phyloP scores from a whole-genome alignment of 2,329 filamentous ascomycete species.

The Trichoderma polysporum region DNA sequence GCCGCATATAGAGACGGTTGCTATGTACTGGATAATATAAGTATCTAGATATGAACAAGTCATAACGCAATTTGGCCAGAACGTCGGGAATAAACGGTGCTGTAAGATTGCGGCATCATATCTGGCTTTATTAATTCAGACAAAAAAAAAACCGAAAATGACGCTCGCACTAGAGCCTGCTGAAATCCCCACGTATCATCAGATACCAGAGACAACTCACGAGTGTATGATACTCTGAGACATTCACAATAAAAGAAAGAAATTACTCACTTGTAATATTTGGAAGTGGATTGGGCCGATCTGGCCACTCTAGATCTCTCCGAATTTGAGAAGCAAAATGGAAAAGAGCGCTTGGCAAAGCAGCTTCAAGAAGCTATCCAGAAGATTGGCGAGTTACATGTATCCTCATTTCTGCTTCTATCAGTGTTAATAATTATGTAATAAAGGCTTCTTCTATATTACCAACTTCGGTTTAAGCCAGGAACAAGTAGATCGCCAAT shows the following conservation, averaged over 20 bases:
- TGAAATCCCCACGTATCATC: constrained; percentile 8
- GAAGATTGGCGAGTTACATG: constrained; percentile 32
- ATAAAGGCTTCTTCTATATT: constrained; percentile 58
- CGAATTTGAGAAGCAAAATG: constrained; percentile 52
- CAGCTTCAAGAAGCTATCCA: constrained; percentile 56
- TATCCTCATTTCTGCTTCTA: no score
- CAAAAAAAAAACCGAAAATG: not conserved
- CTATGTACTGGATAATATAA: not conserved
- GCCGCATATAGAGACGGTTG: not conserved
- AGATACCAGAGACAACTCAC: constrained; percentile 34
- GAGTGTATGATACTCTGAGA: constrained; percentile 21
- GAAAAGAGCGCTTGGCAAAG: constrained; percentile 53
- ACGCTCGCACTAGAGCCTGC: not conserved
- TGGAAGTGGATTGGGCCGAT: constrained; percentile 51
- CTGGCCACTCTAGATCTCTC: constrained; percentile 57
- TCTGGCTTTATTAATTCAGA: not conserved
- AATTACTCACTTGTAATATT: not conserved
- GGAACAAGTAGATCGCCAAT: constrained; percentile 60
- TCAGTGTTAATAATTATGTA: not conserved
- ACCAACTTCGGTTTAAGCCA: constrained; percentile 62
- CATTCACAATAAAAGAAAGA: not conserved
- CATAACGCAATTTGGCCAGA: not conserved
- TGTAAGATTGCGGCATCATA: not conserved
- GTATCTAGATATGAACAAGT: not conserved
- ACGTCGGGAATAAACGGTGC: not conserved